A percentile compares a stretch with the other conserved stretches of the same genome.
These are phyloP conservation scores for Taphrina deformans DNA, from an alignment of 1,139 yeast species.

Conservation along the genomic window DNA sequence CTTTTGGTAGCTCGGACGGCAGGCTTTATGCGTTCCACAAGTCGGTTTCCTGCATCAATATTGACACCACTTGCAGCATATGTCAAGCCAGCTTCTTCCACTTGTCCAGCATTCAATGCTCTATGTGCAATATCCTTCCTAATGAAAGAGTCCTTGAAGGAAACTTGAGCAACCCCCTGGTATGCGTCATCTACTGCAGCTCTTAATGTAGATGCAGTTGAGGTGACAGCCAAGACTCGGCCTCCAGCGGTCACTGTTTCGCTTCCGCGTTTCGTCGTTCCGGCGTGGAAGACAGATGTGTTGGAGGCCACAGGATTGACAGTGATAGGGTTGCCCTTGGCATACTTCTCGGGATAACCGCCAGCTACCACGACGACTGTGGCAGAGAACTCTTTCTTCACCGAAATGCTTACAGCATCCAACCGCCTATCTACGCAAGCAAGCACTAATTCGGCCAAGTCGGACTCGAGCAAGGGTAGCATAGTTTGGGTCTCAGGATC, in stretches of 20 bases:
- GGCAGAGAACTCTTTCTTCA: constrained; percentile 68
- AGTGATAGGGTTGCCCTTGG: constrained; percentile 81
- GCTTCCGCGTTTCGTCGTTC: constrained; percentile 62
- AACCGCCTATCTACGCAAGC: constrained; percentile 95
- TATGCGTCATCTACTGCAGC: constrained; percentile 86
- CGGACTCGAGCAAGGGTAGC: constrained; percentile 80
- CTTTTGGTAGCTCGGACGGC: constrained; percentile 93
- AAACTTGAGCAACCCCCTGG: constrained; percentile 72
- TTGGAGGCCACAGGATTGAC: constrained; percentile 51
- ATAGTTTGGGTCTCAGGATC: constrained; percentile 99
- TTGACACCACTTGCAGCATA: constrained; percentile 96
- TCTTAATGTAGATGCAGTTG: constrained; percentile 70
- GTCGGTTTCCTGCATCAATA: constrained; percentile 87
- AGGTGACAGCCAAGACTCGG: constrained; percentile 92
- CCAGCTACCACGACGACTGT: constrained; percentile 97
- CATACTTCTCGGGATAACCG: constrained; percentile 88
- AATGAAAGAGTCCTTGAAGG: constrained; percentile 73
- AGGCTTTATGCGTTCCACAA: constrained; percentile 86
- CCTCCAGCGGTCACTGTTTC: constrained; percentile 87
- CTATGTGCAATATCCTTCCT: constrained; percentile 95
- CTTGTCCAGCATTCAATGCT: constrained; percentile 59
- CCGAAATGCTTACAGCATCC: constrained; percentile 72
- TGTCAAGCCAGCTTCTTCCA: constrained; percentile 56
- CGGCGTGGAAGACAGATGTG: constrained; percentile 89
- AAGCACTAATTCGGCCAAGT: constrained; percentile 84